These are phyloP conservation scores for Calonectria pseudoturangicola DNA, from an alignment of 2,329 filamentous ascomycete genomes.

Conservation along the genomic window DNA sequence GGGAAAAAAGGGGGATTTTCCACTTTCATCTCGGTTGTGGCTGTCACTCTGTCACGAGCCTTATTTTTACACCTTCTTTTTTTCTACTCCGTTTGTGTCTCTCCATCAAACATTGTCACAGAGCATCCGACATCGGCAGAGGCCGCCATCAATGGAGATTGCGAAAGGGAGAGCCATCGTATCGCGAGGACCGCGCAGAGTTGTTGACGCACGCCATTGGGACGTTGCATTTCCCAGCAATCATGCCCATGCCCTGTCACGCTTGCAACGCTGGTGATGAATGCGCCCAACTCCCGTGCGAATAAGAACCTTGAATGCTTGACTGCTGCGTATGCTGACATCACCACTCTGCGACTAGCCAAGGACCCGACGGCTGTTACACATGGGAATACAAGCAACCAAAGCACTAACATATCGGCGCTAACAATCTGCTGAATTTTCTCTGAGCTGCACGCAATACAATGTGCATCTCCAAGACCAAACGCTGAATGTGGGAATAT, in stretches of 20 bases:
- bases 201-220: not conserved
- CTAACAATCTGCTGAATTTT: not conserved
- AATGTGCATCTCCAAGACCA: no score
- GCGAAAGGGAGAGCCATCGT: not conserved
- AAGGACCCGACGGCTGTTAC: not conserved
- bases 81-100: not conserved
- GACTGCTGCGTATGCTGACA: constrained; percentile 14
- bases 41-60: constrained; percentile 8
- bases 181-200: not conserved
- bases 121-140: constrained; percentile 1
- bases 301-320: not conserved
- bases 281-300: not conserved
- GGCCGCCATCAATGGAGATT: not conserved
- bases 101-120: not conserved
- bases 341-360: not conserved
- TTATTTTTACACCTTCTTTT: not conserved
- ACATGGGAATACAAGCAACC: not conserved
- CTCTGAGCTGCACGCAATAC: no score
- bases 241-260: not conserved
- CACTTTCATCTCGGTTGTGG: constrained; percentile 15
- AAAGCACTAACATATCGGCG: no score
- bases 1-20: not conserved
- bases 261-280: not conserved
- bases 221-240: not conserved
- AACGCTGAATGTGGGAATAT: not conserved